Evolutionary conservation across 2,329 filamentous ascomycete species (phyloP).

Genomic region (Stachybotrys echinatus): DNA sequence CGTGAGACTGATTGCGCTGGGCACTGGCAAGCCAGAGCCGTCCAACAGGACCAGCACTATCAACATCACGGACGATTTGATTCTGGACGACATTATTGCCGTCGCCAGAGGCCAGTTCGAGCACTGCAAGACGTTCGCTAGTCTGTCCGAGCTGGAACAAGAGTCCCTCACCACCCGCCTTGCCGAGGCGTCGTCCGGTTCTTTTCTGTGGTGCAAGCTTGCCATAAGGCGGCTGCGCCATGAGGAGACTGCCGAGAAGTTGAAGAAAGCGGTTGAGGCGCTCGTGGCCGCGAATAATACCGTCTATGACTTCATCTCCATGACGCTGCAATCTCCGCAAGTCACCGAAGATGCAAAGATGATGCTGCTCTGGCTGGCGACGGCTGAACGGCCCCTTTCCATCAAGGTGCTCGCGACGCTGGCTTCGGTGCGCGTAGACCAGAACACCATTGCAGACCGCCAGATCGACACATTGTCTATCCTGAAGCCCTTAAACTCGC

Average conservation of each 20-base stretch:
- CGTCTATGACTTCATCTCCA: slow-evolving; percentile 23
- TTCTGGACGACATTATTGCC: not conserved
- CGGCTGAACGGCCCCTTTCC: slow-evolving; percentile 26
- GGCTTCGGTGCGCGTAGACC: slow-evolving; percentile 21
- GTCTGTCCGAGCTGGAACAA: slow-evolving; percentile 22
- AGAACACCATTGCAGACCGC: slow-evolving; percentile 18
- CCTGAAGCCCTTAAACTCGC: slow-evolving; percentile 21
- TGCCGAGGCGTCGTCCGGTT: slow-evolving; percentile 24
- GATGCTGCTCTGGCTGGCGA: slow-evolving; percentile 30
- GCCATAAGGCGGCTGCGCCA: slow-evolving; percentile 20
- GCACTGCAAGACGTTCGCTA: slow-evolving; percentile 12
- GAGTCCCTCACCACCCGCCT: slow-evolving; percentile 25
- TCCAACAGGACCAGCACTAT: not conserved
- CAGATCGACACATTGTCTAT: slow-evolving; percentile 16
- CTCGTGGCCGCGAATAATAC: slow-evolving; percentile 17
- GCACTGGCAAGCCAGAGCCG: not conserved
- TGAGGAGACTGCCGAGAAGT: slow-evolving; percentile 17
- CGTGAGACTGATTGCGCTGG: not conserved
- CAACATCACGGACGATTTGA: not conserved
- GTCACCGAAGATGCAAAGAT: slow-evolving; percentile 22
- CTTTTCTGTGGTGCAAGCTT: slow-evolving; percentile 33
- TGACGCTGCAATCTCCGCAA: slow-evolving; percentile 15
- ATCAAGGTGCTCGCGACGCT: slow-evolving; percentile 24
- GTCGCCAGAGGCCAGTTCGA: slow-evolving; percentile 14
- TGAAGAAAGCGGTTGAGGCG: slow-evolving; percentile 21